Evolutionary conservation across 2,329 filamentous ascomycete species (phyloP), one percentile per base, ranked within the genome.

Genomic region (Arthrobotrys iridis): DNA sequence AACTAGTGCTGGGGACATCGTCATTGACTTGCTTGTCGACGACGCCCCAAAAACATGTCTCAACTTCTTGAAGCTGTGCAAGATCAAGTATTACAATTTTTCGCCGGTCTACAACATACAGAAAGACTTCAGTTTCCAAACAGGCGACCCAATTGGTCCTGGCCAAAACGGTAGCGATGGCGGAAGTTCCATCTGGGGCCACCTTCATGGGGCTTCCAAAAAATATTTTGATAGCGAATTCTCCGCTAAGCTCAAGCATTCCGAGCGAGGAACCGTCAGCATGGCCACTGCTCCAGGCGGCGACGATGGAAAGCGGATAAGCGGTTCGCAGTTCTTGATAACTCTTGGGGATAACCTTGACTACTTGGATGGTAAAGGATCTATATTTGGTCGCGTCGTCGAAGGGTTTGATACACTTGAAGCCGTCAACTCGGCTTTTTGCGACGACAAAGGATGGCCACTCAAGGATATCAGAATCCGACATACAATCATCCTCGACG

Each of bases 81-180:
- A 98, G 84, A 86, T 93, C 83, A 99, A 97, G 85, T 99, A 98
- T 85, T 99, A 97, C 88, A 98, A 98, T 85, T 98, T 96, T 82
- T 90, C 93, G 4, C 95, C 94, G 24, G 85, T 98, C 64, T 92
- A 97, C 84, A 93, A 90, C 78, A 88, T 99, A 37, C 95, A 97
- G 81, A 95, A 94, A 82, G 89, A 93, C 83, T 98, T 97, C 83
- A 96, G 93, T 76, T 97, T 97, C 83, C 94, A 98, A 83, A 96
- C 92, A 30, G 94, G 94, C 81, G 95, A 98, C 80, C 94, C 94
- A 10, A 89, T 98, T 62, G 94, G 95, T 10, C 94, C 93, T 10
- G 88, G 91, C 68, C 92, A 93, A 11, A 85, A 88, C 79, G 88
- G 93, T 50, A 97, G 93, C 79, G 93, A 98, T 87, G 94, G 94